Percentiles rank a stretch among this genome's conserved stretches.
Evolutionary conservation across 2,329 filamentous ascomycete species (phyloP).

Genomic region (Cercospora zeina): DNA sequence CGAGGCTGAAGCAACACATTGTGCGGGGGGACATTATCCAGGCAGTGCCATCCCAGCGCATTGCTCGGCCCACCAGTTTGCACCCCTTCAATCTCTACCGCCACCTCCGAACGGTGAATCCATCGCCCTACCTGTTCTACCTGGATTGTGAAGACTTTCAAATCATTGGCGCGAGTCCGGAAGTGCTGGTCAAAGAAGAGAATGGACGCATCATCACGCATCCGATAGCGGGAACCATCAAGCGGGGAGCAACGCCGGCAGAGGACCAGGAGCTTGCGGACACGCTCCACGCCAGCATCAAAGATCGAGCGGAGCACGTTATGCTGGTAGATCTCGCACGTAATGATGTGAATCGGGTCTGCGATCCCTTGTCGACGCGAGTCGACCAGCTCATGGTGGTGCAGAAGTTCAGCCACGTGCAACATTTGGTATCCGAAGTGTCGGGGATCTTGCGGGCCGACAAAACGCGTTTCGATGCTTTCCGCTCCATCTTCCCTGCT

Average conservation of each 20-base stretch:
- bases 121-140: constrained; percentile 96
- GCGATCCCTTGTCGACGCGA: constrained; percentile 82
- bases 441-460: constrained; percentile 81
- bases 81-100: constrained; percentile 99
- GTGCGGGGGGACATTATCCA: constrained; percentile 93
- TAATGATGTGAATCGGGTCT: constrained; percentile 95
- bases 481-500: constrained; percentile 90
- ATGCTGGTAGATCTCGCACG: constrained; percentile 96
- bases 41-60: constrained; percentile 90
- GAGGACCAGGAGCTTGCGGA: constrained; percentile 79
- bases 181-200: constrained; percentile 90
- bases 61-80: constrained; percentile 82
- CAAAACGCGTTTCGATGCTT: constrained; percentile 91
- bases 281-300: constrained; percentile 75
- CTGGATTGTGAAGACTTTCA: constrained; percentile 89
- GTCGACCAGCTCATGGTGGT: constrained; percentile 95
- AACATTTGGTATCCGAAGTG: constrained; percentile 94
- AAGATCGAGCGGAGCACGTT: constrained; percentile 92
- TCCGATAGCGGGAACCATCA: constrained; percentile 94
- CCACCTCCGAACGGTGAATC: constrained; percentile 94
- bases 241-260: constrained; percentile 74
- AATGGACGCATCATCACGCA: constrained; percentile 86
- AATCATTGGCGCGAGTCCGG: constrained; percentile 91
- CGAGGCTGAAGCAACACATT: constrained; percentile 84
- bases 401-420: constrained; percentile 92